Conservation (phyloP, 2,329 filamentous ascomycete species). For the Xylariaceae sp. region DNA sequence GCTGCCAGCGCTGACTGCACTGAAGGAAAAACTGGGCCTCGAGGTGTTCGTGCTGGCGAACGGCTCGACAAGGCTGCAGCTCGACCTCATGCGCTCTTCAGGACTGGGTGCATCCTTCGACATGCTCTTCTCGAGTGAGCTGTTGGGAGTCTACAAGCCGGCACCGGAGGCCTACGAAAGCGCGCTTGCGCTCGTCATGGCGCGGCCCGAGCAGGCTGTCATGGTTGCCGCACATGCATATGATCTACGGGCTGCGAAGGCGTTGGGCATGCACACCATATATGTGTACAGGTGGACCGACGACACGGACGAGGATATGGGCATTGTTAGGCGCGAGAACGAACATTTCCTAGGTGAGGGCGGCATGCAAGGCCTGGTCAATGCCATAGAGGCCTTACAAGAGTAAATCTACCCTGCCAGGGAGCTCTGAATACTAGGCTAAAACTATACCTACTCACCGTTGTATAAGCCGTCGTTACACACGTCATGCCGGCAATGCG, state of each 20-base stretch:
- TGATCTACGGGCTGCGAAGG: conserved; percentile 55
- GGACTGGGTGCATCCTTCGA: conserved; percentile 50
- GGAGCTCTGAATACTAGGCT: no score
- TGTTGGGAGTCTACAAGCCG: conserved; percentile 57
- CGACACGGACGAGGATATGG: conserved; percentile 55
- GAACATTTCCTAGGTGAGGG: conserved; percentile 39
- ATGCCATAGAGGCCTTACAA: conserved; percentile 21
- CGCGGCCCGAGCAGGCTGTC: conserved; percentile 53
- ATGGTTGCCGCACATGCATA: conserved; percentile 62
- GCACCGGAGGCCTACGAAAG: conserved; percentile 52
- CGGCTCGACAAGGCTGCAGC: conserved; percentile 59
- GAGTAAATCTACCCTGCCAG: not conserved
- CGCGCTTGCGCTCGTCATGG: conserved; percentile 50
- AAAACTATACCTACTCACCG: no score
- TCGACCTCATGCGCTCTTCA: conserved; percentile 56
- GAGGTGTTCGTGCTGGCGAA: conserved; percentile 60
- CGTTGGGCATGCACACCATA: conserved; percentile 55
- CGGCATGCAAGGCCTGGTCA: conserved; percentile 26
- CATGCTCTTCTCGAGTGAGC: conserved; percentile 58
- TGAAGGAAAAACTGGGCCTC: conserved; percentile 45
- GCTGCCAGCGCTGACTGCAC: conserved; percentile 44
- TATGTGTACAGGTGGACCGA: conserved; percentile 61
- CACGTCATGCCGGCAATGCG: no score
- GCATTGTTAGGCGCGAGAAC: conserved; percentile 46
- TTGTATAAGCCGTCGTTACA: no score